Conservation (phyloP, 495 filamentous ascomycete species). For the Penicillium alfredii region DNA sequence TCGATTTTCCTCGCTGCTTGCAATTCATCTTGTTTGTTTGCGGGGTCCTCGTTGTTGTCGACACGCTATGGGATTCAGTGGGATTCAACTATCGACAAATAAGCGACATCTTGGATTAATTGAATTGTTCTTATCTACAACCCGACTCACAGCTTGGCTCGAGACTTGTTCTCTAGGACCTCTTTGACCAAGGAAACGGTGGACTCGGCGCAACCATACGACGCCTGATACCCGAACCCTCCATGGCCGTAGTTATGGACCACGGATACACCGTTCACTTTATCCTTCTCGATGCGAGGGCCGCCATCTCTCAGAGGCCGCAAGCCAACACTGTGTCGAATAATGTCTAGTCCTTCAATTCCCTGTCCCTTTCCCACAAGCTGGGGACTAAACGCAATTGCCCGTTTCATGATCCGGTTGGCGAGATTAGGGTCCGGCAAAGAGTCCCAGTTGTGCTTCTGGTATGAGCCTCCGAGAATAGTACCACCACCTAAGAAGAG, state of each 20-base stretch:
- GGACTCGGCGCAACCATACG: conserved; percentile 72
- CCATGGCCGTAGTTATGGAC: conserved; percentile 98
- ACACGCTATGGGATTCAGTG: too few relatives aligned
- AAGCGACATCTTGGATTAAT: too few relatives aligned
- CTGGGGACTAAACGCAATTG: conserved; percentile 62
- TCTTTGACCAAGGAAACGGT: conserved; percentile 68
- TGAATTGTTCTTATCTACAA: too few relatives aligned
- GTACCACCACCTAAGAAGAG: conserved; percentile 54
- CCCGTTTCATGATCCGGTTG: conserved; percentile 81
- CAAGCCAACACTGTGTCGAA: conserved; percentile 84
- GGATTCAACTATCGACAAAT: too few relatives aligned
- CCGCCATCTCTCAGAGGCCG: conserved; percentile 71
- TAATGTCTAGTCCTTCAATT: conserved; percentile 72
- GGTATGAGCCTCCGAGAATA: conserved; percentile 82
- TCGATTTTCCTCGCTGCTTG: too few relatives aligned
- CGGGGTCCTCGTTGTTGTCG: too few relatives aligned
- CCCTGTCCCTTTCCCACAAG: conserved; percentile 69
- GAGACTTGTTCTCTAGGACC: conserved; percentile 32
- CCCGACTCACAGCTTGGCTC: conserved; percentile 30
- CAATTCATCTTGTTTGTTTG: too few relatives aligned
- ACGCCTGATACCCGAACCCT: conserved; percentile 86
- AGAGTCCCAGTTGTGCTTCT: conserved; percentile 76
- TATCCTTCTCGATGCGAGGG: conserved; percentile 77
- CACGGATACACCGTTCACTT: conserved; percentile 60
- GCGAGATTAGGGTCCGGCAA: conserved; percentile 77